Evolutionary conservation across 371 early-diverging fungal genomes (phyloP), one percentile per base, ranked within the genome.

Genomic region (Phascolomyces articulosus): DNA sequence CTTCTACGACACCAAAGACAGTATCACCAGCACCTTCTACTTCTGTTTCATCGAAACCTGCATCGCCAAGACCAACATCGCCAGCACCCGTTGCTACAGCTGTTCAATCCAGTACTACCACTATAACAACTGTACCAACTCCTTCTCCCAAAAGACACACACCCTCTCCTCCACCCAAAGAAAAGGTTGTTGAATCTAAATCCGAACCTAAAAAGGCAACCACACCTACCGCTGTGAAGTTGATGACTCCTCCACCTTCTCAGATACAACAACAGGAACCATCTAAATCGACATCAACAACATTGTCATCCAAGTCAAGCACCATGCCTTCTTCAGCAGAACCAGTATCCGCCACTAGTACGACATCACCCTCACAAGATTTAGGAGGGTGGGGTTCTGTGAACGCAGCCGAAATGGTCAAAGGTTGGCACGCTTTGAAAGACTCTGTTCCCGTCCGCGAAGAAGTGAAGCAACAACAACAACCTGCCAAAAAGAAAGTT

Each of bases 61-160:
- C 16, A 44, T 44, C 44, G 23, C 26, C 51, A 7, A 51, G 7
- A 18, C 20, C 47, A 79, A 56, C 68, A 86, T 3, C 78, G 78
- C 70, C 80, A 81, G 58, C 69, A 86, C 27, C 72, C 82, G 8
- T 31, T 10, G 41, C 59, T 58, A 9, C 47, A 23, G 27, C 47
- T 58, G 41, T 23, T 27, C n/a, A n/a, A n/a, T n/a, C n/a, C n/a
- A n/a, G n/a, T n/a, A n/a, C n/a, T n/a, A n/a, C n/a, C n/a, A n/a
- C n/a, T n/a, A n/a, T n/a, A n/a, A 40, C 55, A 2, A 20, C 40
- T 20, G 48, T 29, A 10, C 15, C 64, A 26, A 23, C 57, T 28
- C 18, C 51, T 28, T 2, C 58, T 10, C 23, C 28, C 1, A 51
- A 64, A 31, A 20, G 11, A 20, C 56, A 15, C 21, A 53, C 53